A percentile compares a stretch with the other conserved stretches of the same genome.
Conservation (phyloP, 176 grass and related monocot genomes). For the Cymbopogon citratus region DNA sequence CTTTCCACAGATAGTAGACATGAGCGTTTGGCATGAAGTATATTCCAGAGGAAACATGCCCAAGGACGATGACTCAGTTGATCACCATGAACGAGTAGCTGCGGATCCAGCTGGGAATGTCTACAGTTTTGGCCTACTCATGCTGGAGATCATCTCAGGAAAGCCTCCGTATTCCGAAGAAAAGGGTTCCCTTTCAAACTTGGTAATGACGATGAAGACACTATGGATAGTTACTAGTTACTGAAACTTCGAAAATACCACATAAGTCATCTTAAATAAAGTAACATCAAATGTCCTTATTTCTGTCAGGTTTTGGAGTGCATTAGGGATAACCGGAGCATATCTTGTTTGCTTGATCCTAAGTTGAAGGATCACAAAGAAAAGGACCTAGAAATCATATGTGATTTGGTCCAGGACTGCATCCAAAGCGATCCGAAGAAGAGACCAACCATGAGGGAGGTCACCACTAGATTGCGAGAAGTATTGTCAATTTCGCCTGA, state of each 20-base stretch:
- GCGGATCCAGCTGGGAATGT: slow-evolving; percentile 80
- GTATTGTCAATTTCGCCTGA: slow-evolving; percentile 67
- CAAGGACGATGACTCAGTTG: slow-evolving; percentile 34
- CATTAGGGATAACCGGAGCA: slow-evolving; percentile 48
- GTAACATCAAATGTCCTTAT: slow-evolving; percentile 11
- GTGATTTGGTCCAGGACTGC: slow-evolving; percentile 73
- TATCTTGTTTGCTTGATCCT: slow-evolving; percentile 67
- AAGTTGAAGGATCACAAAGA: slow-evolving; percentile 62
- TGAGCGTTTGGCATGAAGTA: slow-evolving; percentile 71
- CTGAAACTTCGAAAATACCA: background rate
- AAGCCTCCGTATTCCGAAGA: slow-evolving; percentile 62
- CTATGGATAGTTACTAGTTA: slow-evolving; percentile 12
- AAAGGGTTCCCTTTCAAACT: slow-evolving; percentile 52
- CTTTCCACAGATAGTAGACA: slow-evolving; percentile 66
- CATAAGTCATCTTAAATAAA: too few species aligned
- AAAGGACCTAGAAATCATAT: slow-evolving; percentile 64
- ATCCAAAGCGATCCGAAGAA: slow-evolving; percentile 63
- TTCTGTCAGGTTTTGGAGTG: slow-evolving; percentile 68
- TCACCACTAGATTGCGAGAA: slow-evolving; percentile 52
- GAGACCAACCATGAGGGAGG: slow-evolving; percentile 74
- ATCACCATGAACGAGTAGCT: slow-evolving; percentile 39
- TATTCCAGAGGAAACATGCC: slow-evolving; percentile 50
- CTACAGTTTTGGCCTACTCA: slow-evolving; percentile 78
- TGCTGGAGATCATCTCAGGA: slow-evolving; percentile 96
- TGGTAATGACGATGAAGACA: slow-evolving; percentile 45